phyloP scores from a whole-genome alignment of 129 eudicot species.

The Helianthus annuus region HanXRQr2.0-SUNRISE NC_035447.2:3119021-3119520 shows the following conservation, averaged over 20 bases:
- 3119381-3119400: conserved; percentile 56
- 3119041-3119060: conserved; percentile 16
- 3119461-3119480: conserved; percentile 44
- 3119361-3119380: conserved; percentile 53
- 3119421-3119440: conserved; percentile 69
- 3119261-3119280: conserved; percentile 17
- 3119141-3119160: conserved; percentile 42
- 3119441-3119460: conserved; percentile 68
- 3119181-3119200: conserved; percentile 35
- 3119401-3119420: conserved; percentile 66
- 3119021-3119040: conserved; percentile 41
- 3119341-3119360: conserved; percentile 43
- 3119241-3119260: conserved; percentile 24
- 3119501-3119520: conserved; percentile 50
- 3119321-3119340: conserved; percentile 60
- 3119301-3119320: conserved; percentile 59
- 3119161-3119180: conserved; percentile 20
- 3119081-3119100: conserved; percentile 29
- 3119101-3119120: conserved; percentile 10
- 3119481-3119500: conserved; percentile 54
- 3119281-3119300: conserved; percentile 25
- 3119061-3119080: conserved; percentile 32
- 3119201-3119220: conserved; percentile 18
- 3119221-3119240: conserved; percentile 32
- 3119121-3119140: conserved; percentile 25